Evolutionary conservation across 2,329 filamentous ascomycete genomes (phyloP), one percentile per base, ranked within the genome.

Genomic region (Gyromitra esculenta): DNA sequence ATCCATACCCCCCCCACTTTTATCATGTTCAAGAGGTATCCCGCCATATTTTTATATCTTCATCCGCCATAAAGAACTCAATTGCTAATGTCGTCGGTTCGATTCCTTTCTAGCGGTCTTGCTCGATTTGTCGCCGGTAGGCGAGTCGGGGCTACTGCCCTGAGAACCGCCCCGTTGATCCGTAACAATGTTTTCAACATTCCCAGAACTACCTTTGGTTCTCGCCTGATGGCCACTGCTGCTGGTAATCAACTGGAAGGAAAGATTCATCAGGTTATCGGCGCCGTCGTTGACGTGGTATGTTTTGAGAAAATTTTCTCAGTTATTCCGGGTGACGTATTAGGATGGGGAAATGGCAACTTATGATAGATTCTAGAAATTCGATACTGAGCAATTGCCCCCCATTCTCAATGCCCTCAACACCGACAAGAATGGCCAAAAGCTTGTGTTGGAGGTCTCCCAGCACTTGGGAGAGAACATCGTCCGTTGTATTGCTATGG

Each of bases 381-480:
- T 98, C 88, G 93, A 97, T 84, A 89, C 88, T 82, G 92, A 95
- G 81, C 92, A 95, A 87, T 92, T 99, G 81, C 96, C 96, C 83
- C 87, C 94, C 82, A 99, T 99, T 90, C 91, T 98, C 85, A 98
- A 99, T 88, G 96, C 96, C 85, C 89, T 99, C 84, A 90, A 91
- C 86, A 97, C 93, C 83, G 86, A 90, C 82, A 98, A 98, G 88
- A 91, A 92, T 86, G 93, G 92, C 85, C 88, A 97, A 85, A 97
- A 96, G 89, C 91, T 99, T 81, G 89, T 97, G 81, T 91, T 99
- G 81, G 96, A 99, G 89, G 96, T 98, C 85, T 88, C 96, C 84
- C 96, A 99, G 97, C 96, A 98, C 91, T 88, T 99, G 86, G 96
- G 96, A 88, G 93, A 99, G 89, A 97, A 93, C 89, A 93, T 97